Percentiles rank a stretch among this genome's conserved stretches.
Conservation (phyloP, 2,329 filamentous ascomycete species). For the Scopulariopsis brevicaulis region DNA sequence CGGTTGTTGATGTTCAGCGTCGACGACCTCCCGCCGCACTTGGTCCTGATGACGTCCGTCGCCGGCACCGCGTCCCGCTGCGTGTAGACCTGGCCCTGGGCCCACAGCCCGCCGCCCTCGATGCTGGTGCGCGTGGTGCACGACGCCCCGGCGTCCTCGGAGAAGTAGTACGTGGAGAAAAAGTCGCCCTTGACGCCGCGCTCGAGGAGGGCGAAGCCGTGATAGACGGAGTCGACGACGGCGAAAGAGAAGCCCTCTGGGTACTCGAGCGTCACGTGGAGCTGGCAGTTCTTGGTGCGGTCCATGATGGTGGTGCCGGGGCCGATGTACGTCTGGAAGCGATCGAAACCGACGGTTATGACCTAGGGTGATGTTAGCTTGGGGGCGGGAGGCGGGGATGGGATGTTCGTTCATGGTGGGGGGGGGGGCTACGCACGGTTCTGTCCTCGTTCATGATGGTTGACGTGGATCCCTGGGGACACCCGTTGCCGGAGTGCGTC, state of each 20-base stretch:
- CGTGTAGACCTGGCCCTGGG: conserved; percentile 19
- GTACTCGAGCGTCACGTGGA: conserved; percentile 7
- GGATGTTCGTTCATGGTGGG: background rate
- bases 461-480: conserved; percentile 6
- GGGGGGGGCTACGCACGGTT: conserved; percentile 2
- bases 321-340: conserved; percentile 9
- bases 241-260: conserved; percentile 12
- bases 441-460: conserved; percentile 5
- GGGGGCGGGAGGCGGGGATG: background rate
- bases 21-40: conserved; percentile 17
- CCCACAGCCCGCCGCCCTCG: conserved; percentile 17
- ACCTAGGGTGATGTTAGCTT: conserved; percentile 3
- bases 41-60: conserved; percentile 19
- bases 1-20: conserved; percentile 33
- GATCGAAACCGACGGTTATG: conserved; percentile 8
- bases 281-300: conserved; percentile 8
- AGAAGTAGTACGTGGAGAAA: conserved; percentile 23
- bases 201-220: conserved; percentile 22
- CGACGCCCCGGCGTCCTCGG: conserved; percentile 18
- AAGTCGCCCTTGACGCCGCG: conserved; percentile 19
- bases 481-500: conserved; percentile 6
- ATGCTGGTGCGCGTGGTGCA: conserved; percentile 20
- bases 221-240: conserved; percentile 21
- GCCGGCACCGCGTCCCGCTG: conserved; percentile 21
- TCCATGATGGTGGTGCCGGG: conserved; percentile 6